Base-by-base conservation (phyloP, 352 stramenopile genomes). In the Blastocystis sp. region DNA sequence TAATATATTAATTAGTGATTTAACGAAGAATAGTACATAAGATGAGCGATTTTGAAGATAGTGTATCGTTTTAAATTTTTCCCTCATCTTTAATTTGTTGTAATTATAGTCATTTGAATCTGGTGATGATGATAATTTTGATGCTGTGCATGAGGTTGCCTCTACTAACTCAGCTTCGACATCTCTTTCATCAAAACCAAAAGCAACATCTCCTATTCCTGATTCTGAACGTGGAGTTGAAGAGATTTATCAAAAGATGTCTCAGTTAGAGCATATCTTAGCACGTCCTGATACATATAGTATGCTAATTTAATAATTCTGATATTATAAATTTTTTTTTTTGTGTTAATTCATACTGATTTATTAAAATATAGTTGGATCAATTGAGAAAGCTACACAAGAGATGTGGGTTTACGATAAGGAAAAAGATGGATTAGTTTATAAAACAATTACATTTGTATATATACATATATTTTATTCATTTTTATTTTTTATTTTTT, bases 191-290 rank as follows among this genome's bases (percentile, higher is more conserved):
- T n/a, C n/a, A n/a, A n/a, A n/a, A n/a, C n/a, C n/a, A n/a, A n/a
- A n/a, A n/a, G n/a, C n/a, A n/a, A n/a, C n/a, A n/a, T n/a, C n/a
- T n/a, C n/a, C n/a, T n/a, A n/a, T n/a, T n/a, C n/a, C n/a, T n/a
- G n/a, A n/a, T n/a, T n/a, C n/a, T n/a, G n/a, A n/a, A n/a, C n/a
- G n/a, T n/a, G n/a, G n/a, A n/a, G 52, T 62, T 13, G 52, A 62
- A 35, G 52, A 62, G 35, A 91, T 86, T 56, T 93, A 93, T 67
- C 79, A 90, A 67, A 91, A 92, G 65, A 94, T 94, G 71, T 92
- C 86, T 48, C 89, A 91, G 65, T 66, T 94, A 21, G 83, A 96
- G 71, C 89, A 97, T 75, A 94, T 97, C 57, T 68, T 97, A 45
- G 76, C 94, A 45, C 83, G 87, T 56, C 88, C 89, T 1, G 85